These are phyloP conservation scores for Trichoderma sp. DNA, from an alignment of 2,329 filamentous ascomycete genomes.

Conservation along the genomic window DNA sequence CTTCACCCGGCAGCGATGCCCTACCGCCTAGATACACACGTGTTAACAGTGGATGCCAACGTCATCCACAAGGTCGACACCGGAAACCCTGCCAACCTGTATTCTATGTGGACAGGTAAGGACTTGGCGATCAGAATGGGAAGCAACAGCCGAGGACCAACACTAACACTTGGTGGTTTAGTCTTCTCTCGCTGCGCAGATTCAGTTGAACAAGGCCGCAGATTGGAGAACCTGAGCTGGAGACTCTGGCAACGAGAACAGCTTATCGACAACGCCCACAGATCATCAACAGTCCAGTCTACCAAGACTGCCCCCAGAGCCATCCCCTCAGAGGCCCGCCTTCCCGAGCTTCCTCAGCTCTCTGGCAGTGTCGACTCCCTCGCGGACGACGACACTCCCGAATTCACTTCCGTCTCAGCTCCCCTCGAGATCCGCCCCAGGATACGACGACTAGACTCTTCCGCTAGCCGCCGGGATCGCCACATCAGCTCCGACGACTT, in stretches of 20 bases:
- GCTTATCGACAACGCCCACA: slow-evolving; percentile 70
- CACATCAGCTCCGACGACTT: slow-evolving; percentile 92
- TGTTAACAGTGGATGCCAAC: slow-evolving; percentile 86
- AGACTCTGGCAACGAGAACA: slow-evolving; percentile 85
- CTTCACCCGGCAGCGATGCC: slow-evolving; percentile 61
- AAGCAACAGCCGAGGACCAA: background rate
- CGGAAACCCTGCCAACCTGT: slow-evolving; percentile 84
- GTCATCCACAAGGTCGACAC: slow-evolving; percentile 96
- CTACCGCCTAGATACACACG: slow-evolving; percentile 75
- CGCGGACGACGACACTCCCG: slow-evolving; percentile 63
- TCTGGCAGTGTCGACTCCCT: slow-evolving; percentile 76
- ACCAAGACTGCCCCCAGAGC: slow-evolving; percentile 48
- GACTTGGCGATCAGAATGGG: background rate
- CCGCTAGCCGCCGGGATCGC: slow-evolving; percentile 66
- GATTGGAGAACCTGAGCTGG: slow-evolving; percentile 95
- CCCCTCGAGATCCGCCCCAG: slow-evolving; percentile 64
- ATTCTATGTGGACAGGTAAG: slow-evolving; percentile 96
- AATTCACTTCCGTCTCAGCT: slow-evolving; percentile 53
- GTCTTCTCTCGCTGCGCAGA: slow-evolving; percentile 94
- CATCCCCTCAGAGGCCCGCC: slow-evolving; percentile 43
- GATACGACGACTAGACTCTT: slow-evolving; percentile 69
- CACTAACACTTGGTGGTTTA: slow-evolving; percentile 34
- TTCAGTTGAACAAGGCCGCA: slow-evolving; percentile 86
- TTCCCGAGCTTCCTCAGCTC: slow-evolving; percentile 64
- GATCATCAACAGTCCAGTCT: slow-evolving; percentile 35